Conservation (phyloP, 140 eudicot genomes). For the Anethum foeniculum region DNA sequence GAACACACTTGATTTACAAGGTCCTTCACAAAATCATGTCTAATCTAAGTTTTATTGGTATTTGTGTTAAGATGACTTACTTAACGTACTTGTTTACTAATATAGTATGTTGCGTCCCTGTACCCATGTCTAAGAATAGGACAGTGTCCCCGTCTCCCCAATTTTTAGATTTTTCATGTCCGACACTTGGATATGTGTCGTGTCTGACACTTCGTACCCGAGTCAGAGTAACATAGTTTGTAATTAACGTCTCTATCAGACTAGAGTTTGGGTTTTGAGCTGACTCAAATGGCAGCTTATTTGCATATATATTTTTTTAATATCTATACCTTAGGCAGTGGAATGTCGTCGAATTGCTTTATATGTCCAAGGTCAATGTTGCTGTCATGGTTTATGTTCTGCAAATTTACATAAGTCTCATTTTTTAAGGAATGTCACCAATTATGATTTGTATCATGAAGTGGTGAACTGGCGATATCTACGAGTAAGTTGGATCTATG, state of each 20-base stretch:
- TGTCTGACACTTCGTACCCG: too few species aligned
- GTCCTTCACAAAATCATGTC: too few species aligned
- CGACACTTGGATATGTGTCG: too few species aligned
- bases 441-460: neutral
- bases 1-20: too few species aligned
- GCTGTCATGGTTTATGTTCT: neutral
- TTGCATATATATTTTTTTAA: neutral
- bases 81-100: too few species aligned
- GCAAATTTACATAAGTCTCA: neutral
- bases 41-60: too few species aligned
- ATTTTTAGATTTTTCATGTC: too few species aligned
- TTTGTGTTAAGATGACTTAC: too few species aligned
- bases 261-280: neutral
- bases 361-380: neutral
- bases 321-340: neutral
- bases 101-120: too few species aligned
- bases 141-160: too few species aligned
- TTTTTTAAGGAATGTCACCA: neutral
- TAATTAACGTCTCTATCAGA: neutral
- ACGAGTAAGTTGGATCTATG: neutral
- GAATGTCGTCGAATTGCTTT: neutral
- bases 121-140: too few species aligned
- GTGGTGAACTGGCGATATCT: neutral
- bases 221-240: neutral
- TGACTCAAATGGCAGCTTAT: neutral